A percentile compares a stretch with the other conserved stretches of the same genome.
phyloP scores from a whole-genome alignment of 2,329 filamentous ascomycete genomes.

The Didymella glomerata region DNA sequence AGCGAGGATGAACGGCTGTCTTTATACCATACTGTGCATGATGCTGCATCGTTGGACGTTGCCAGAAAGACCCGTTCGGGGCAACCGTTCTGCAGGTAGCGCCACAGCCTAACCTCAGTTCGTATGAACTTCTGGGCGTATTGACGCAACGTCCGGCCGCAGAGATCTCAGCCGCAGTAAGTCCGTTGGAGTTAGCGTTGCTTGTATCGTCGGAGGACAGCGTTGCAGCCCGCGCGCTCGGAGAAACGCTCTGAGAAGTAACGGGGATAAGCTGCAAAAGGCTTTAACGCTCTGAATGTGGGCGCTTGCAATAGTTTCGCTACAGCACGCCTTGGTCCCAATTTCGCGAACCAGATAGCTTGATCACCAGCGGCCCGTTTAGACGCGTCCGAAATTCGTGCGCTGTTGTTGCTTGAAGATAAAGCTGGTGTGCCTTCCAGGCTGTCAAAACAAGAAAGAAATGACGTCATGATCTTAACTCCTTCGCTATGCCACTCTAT shows the following conservation, averaged over 20 bases:
- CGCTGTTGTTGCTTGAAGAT: background rate
- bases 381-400: background rate
- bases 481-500: background rate
- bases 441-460: background rate
- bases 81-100: background rate
- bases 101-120: slow-evolving; percentile 14
- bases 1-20: background rate
- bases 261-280: slow-evolving; percentile 1
- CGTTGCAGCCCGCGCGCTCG: background rate
- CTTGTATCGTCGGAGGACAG: background rate
- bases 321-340: background rate
- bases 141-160: slow-evolving; percentile 8
- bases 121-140: slow-evolving; percentile 1
- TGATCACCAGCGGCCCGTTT: background rate
- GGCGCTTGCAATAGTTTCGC: background rate
- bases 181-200: slow-evolving; percentile 6
- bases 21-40: background rate
- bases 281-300: background rate
- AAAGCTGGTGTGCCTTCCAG: background rate
- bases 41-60: background rate
- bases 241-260: background rate
- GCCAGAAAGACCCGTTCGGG: background rate
- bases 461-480: background rate
- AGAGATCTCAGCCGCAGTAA: slow-evolving; percentile 10
- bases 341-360: background rate